These are phyloP conservation scores for Imleria badia DNA, from an alignment of 768 basidiomycete genomes.

Conservation along the genomic window DNA sequence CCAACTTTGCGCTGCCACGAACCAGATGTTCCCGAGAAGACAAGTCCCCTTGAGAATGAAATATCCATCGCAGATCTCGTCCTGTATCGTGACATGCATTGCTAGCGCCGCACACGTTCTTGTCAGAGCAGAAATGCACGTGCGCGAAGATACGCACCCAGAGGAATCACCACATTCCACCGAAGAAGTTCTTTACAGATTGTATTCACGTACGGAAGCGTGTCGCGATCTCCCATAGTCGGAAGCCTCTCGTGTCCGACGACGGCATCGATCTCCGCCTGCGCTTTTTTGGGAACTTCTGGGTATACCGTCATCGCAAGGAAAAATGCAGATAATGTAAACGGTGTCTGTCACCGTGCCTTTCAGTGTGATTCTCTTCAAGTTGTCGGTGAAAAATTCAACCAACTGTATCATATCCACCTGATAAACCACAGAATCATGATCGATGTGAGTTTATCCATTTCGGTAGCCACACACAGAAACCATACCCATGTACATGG, in stretches of 20 bases:
- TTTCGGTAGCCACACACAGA: not conserved
- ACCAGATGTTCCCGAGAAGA: slow-evolving; percentile 11
- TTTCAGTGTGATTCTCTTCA: not conserved
- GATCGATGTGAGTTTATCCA: not conserved
- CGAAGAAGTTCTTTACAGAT: slow-evolving; percentile 17
- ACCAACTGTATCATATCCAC: slow-evolving; percentile 15
- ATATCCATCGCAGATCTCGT: slow-evolving; percentile 19
- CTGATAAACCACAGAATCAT: slow-evolving; percentile 19
- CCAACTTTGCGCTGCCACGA: not conserved
- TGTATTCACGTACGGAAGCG: slow-evolving; percentile 16
- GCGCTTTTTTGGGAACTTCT: slow-evolving; percentile 5
- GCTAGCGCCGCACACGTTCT: not conserved
- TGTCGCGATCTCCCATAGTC: slow-evolving; percentile 8
- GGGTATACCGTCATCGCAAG: slow-evolving; percentile 18
- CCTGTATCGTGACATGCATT: slow-evolving; percentile 10
- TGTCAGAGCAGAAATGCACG: not conserved
- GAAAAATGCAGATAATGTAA: slow-evolving; percentile 15
- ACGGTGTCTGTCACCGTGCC: slow-evolving; percentile 14
- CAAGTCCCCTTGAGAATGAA: slow-evolving; percentile 19
- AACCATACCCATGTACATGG: slow-evolving; percentile 17
- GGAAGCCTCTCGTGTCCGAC: slow-evolving; percentile 14
- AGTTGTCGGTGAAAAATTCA: slow-evolving; percentile 24
- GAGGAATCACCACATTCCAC: not conserved
- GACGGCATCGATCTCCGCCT: slow-evolving; percentile 11
- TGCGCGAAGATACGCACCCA: not conserved